Evolutionary conservation across 2,329 filamentous ascomycete species (phyloP).

Genomic region (Ilyonectria destructans): DNA sequence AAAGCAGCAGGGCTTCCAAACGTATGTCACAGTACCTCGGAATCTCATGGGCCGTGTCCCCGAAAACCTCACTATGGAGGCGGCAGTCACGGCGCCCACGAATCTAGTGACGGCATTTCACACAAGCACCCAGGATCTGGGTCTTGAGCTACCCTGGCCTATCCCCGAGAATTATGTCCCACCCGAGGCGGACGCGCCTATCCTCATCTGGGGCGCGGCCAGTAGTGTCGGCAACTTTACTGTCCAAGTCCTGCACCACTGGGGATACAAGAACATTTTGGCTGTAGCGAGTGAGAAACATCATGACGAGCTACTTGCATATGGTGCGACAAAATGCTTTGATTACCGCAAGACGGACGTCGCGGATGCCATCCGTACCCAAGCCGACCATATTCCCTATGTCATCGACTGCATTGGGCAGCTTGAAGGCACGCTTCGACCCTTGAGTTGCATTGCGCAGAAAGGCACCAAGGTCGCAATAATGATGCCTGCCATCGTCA

Average conservation of each 20-base stretch:
- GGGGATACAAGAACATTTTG: conserved; percentile 67
- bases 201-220: conserved; percentile 38
- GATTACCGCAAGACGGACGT: conserved; percentile 62
- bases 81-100: not conserved
- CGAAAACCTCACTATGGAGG: not conserved
- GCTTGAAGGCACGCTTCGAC: conserved; percentile 62
- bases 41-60: conserved; percentile 2
- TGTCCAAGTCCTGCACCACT: conserved; percentile 67
- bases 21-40: not conserved
- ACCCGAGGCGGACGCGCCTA: conserved; percentile 66
- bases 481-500: conserved; percentile 73
- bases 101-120: conserved; percentile 6
- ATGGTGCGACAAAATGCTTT: conserved; percentile 65
- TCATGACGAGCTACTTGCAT: conserved; percentile 59
- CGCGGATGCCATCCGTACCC: conserved; percentile 54
- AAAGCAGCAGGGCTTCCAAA: conserved; percentile 6
- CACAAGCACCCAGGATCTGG: conserved; percentile 60
- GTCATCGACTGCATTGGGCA: conserved; percentile 73
- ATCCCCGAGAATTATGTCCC: conserved; percentile 59
- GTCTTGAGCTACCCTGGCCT: conserved; percentile 70
- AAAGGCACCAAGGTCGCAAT: conserved; percentile 69
- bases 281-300: conserved; percentile 64
- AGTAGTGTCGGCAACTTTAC: conserved; percentile 68
- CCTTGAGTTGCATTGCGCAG: conserved; percentile 66
- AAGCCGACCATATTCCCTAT: conserved; percentile 55